A percentile compares a stretch with the other conserved stretches of the same genome.
Conservation (phyloP, 495 filamentous ascomycete species). For the Hyaloscypha variabilis region DNA sequence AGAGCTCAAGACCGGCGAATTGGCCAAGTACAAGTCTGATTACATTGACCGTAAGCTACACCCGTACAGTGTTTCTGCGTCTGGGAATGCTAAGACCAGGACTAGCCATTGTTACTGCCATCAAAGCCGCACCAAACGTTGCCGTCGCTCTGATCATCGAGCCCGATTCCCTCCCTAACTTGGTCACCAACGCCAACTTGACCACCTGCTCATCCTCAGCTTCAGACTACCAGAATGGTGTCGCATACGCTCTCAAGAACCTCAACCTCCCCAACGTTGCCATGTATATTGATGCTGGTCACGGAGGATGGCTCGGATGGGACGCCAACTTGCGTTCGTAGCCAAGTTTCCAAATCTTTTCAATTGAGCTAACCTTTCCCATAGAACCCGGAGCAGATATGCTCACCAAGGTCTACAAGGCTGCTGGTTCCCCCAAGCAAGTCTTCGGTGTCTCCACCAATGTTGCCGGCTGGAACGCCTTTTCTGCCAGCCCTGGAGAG, state of each 20-base stretch:
- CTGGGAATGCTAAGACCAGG: slow-evolving; percentile 35
- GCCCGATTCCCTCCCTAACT: slow-evolving; percentile 79
- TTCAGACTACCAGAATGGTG: slow-evolving; percentile 65
- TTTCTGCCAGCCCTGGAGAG: slow-evolving; percentile 60
- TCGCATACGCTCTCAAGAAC: slow-evolving; percentile 71
- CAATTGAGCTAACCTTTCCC: not conserved
- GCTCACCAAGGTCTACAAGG: slow-evolving; percentile 66
- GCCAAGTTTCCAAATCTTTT: not conserved
- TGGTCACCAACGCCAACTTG: slow-evolving; percentile 73
- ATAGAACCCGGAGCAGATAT: slow-evolving; percentile 63
- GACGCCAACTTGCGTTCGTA: slow-evolving; percentile 61
- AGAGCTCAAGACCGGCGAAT: slow-evolving; percentile 64
- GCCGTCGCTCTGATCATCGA: slow-evolving; percentile 62
- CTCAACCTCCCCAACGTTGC: slow-evolving; percentile 79
- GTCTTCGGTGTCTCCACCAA: slow-evolving; percentile 76
- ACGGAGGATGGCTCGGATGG: slow-evolving; percentile 85
- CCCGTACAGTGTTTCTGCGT: not conserved
- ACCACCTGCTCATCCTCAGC: slow-evolving; percentile 65
- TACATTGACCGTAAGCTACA: slow-evolving; percentile 62
- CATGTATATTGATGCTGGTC: slow-evolving; percentile 83
- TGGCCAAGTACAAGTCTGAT: slow-evolving; percentile 63
- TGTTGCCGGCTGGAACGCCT: slow-evolving; percentile 75
- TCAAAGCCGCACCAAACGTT: slow-evolving; percentile 57
- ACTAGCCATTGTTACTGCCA: slow-evolving; percentile 55
- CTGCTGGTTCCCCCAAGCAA: slow-evolving; percentile 62